These are phyloP conservation scores for Puccinia sorghi DNA, from an alignment of 1,284 basidiomycete species.

Conservation along the genomic window DNA sequence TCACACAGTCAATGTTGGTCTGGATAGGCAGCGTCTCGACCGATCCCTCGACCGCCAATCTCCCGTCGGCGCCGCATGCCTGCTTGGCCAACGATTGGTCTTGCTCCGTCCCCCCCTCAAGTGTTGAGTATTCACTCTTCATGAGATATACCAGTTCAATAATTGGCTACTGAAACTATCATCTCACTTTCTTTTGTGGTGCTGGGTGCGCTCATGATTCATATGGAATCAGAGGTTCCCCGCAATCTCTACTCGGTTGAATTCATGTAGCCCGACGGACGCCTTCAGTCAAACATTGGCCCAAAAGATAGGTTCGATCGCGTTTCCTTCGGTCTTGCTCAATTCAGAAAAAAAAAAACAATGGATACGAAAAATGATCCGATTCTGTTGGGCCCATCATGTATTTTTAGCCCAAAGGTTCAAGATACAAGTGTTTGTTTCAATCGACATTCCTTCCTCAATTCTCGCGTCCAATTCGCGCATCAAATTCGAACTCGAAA, in stretches of 20 bases:
- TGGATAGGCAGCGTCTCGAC: constrained; percentile 31
- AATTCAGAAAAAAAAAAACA: background rate
- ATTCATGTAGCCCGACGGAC: constrained; percentile 11
- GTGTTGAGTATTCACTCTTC: no score
- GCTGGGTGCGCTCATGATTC: background rate
- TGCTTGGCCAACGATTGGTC: constrained; percentile 44
- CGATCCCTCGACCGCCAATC: background rate
- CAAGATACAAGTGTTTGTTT: constrained; percentile 35
- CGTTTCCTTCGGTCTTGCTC: background rate
- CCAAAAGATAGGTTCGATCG: constrained; percentile 29
- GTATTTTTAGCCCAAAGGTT: constrained; percentile 32
- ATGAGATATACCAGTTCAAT: no score
- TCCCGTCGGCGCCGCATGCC: background rate
- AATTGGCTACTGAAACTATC: background rate
- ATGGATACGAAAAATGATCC: background rate
- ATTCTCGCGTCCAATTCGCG: background rate
- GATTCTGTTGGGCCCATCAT: background rate
- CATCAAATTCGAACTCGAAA: constrained; percentile 18
- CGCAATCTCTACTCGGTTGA: constrained; percentile 24
- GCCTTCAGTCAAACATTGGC: constrained; percentile 34
- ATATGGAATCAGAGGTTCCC: background rate
- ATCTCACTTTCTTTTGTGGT: background rate
- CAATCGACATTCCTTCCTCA: constrained; percentile 21
- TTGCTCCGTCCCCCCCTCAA: constrained; percentile 31
- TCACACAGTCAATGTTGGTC: constrained; percentile 30